These are phyloP conservation scores for Paramecium biaurelia DNA, from an alignment of 73 alveolate genomes.

Conservation along the genomic window DNA sequence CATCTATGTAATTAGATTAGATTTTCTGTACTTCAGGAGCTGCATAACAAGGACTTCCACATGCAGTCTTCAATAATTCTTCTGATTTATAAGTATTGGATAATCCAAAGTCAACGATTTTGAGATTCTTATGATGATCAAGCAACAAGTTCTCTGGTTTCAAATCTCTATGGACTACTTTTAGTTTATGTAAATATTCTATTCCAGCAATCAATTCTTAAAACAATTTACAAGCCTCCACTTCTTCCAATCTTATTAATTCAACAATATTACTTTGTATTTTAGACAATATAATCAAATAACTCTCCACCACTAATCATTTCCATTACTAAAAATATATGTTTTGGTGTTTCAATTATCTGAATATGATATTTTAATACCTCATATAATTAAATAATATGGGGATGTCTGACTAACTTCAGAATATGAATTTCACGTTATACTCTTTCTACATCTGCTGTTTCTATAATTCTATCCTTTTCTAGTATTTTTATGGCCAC, in stretches of 20 bases:
- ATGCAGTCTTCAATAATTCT: conserved; percentile 91
- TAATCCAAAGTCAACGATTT: conserved; percentile 95
- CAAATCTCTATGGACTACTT: conserved; percentile 92
- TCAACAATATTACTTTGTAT: conserved; percentile 41
- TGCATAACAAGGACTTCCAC: conserved; percentile 20
- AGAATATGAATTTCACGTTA: conserved; percentile 85
- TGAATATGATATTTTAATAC: conserved; percentile 22
- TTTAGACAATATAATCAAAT: conserved; percentile 52
- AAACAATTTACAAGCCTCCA: conserved; percentile 91
- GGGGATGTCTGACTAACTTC: conserved; percentile 81
- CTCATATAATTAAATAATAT: conserved; percentile 79
- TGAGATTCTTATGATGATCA: conserved; percentile 84
- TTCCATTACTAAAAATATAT: conserved; percentile 62
- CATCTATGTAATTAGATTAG: conserved; percentile 66
- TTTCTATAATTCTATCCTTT: conserved; percentile 88
- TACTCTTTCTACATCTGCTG: conserved; percentile 85
- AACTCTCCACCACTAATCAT: conserved; percentile 48
- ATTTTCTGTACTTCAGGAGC: neutral
- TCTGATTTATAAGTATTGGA: conserved; percentile 85
- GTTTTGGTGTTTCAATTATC: conserved; percentile 66
- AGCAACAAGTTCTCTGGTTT: conserved; percentile 95
- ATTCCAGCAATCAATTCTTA: conserved; percentile 90
- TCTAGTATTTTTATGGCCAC: conserved; percentile 96
- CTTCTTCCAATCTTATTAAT: conserved; percentile 76
- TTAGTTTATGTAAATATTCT: conserved; percentile 86